These are phyloP conservation scores for Podospora tetraspora DNA, from an alignment of 495 filamentous ascomycete species.

Conservation along the genomic window DNA sequence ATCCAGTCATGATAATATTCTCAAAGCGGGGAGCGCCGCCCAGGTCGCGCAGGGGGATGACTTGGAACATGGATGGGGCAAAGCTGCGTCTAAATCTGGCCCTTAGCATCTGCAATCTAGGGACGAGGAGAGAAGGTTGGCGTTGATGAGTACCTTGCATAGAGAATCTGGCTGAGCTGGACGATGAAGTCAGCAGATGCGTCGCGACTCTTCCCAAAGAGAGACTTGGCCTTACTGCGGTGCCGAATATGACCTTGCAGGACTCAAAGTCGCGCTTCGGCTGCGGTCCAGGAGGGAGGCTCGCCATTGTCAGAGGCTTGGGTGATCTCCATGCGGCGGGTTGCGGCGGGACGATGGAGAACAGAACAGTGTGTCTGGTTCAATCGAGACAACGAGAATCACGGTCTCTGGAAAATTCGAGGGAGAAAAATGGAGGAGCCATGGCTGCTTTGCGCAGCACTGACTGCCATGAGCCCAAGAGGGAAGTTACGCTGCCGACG, in stretches of 20 bases:
- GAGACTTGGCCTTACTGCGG: constrained; percentile 13
- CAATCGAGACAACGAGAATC: background rate
- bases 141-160: constrained; percentile 15
- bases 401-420: background rate
- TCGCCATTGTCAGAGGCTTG: background rate
- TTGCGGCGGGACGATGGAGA: background rate
- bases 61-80: constrained; percentile 20
- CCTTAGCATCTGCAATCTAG: background rate
- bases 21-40: constrained; percentile 10
- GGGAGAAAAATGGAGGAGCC: background rate
- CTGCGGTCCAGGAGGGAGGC: background rate
- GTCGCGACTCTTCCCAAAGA: background rate
- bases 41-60: constrained; percentile 11
- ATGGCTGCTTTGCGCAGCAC: background rate
- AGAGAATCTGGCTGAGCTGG: constrained; percentile 25
- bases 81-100: constrained; percentile 15
- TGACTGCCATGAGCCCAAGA: background rate
- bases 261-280: constrained; percentile 17
- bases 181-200: background rate
- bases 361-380: background rate
- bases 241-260: constrained; percentile 22
- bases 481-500: background rate
- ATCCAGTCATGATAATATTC: constrained; percentile 15
- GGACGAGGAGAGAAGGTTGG: background rate
- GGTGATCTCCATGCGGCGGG: background rate